phyloP scores from a whole-genome alignment of 306 rosid genomes.

The Sechiopsis laciniata region DNA sequence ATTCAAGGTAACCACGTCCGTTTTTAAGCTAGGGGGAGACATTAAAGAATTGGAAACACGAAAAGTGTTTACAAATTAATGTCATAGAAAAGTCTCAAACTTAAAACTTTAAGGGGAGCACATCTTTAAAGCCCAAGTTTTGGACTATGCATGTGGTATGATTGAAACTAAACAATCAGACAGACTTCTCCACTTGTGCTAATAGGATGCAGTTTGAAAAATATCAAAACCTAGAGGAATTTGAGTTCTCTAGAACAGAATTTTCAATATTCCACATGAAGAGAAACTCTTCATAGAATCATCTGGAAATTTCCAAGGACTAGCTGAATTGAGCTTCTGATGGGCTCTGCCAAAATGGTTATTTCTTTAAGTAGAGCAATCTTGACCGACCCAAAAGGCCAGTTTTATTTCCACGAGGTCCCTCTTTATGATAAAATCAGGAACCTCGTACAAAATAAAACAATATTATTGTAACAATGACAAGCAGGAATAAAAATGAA shows the following conservation, averaged over 20 bases:
- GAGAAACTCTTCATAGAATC: constrained; percentile 2
- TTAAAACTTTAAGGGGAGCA: no score
- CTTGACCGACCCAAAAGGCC: background rate
- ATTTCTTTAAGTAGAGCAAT: background rate
- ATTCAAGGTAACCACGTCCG: no score
- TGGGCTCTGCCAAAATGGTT: background rate
- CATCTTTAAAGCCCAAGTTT: no score
- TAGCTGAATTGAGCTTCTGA: no score
- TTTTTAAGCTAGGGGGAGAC: no score
- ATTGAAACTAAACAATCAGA: background rate
- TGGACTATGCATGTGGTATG: no score
- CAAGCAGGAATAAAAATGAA: background rate
- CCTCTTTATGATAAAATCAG: background rate
- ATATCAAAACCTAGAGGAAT: background rate
- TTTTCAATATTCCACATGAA: background rate
- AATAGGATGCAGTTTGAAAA: background rate
- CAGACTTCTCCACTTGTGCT: background rate
- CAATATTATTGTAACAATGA: background rate
- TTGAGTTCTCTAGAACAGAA: background rate
- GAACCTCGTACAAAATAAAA: background rate
- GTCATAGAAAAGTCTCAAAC: no score
- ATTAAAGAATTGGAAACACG: no score
- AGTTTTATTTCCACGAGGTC: background rate
- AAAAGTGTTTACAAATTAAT: no score
- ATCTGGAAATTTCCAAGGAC: background rate